Evolutionary conservation across 352 stramenopile genomes (phyloP).

Genomic region (Phytophthora rubi): DNA sequence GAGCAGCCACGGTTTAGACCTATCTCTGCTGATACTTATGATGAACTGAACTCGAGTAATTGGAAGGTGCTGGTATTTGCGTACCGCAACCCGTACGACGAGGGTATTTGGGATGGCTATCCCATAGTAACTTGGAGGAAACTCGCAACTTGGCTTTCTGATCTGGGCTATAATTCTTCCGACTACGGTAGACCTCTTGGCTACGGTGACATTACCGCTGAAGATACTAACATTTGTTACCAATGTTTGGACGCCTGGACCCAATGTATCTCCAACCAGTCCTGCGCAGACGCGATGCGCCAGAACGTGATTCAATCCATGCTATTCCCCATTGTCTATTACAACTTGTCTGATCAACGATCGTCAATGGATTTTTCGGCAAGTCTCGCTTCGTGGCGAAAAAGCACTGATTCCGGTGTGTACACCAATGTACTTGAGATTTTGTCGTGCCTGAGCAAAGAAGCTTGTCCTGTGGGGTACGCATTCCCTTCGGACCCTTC

Average conservation of each 20-base stretch:
- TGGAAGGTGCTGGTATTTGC: constrained; percentile 12
- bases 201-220: not conserved
- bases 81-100: constrained; percentile 13
- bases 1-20: constrained; percentile 27
- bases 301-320: not conserved
- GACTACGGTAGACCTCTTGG: not conserved
- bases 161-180: constrained; percentile 6
- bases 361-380: constrained; percentile 21
- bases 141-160: constrained; percentile 13
- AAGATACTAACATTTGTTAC: constrained; percentile 20
- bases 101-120: constrained; percentile 8
- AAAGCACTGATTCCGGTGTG: not conserved
- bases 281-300: constrained; percentile 17
- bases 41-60: constrained; percentile 15
- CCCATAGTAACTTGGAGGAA: constrained; percentile 15
- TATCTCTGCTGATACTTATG: constrained; percentile 9
- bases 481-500: constrained; percentile 12
- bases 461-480: constrained; percentile 26
- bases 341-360: not conserved
- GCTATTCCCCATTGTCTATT: not conserved
- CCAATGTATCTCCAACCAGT: constrained; percentile 4
- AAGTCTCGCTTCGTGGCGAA: constrained; percentile 1
- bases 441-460: constrained; percentile 21
- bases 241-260: constrained; percentile 16
- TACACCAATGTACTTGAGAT: constrained; percentile 16